These are phyloP conservation scores for Wickerhamomyces queroliae DNA, from an alignment of 805 yeast genomes.

Conservation along the genomic window DNA sequence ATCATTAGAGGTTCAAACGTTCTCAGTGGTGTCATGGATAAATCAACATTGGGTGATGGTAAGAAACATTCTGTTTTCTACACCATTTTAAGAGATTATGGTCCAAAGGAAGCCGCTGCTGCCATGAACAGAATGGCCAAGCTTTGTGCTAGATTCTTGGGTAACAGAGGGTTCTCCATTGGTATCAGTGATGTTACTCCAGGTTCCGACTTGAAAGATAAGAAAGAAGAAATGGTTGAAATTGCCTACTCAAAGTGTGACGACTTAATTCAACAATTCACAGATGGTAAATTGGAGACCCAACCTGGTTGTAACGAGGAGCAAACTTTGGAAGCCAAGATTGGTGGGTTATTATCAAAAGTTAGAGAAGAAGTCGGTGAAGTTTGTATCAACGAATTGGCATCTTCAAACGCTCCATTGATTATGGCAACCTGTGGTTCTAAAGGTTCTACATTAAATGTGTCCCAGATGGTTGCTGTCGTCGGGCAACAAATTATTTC, in stretches of 20 bases:
- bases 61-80: constrained; percentile 95
- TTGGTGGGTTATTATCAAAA: constrained; percentile 91
- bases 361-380: constrained; percentile 99
- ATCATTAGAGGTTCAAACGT: constrained; percentile 85
- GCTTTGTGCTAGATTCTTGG: constrained; percentile 90
- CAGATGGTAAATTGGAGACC: constrained; percentile 86
- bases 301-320: constrained; percentile 99
- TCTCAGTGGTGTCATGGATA: constrained; percentile 94
- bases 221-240: constrained; percentile 86
- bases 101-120: constrained; percentile 91
- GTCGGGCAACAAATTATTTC: constrained; percentile 99
- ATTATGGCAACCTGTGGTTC: constrained; percentile 99
- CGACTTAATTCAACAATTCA: constrained; percentile 72
- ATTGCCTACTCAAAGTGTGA: constrained; percentile 88
- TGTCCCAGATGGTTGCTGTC: constrained; percentile 99
- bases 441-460: constrained; percentile 95
- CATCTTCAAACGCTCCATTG: constrained; percentile 87
- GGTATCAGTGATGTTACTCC: constrained; percentile 98
- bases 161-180: constrained; percentile 93
- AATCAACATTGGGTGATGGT: constrained; percentile 94
- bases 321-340: constrained; percentile 95
- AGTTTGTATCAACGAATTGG: constrained; percentile 89
- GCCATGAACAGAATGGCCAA: constrained; percentile 99
- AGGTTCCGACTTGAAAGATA: constrained; percentile 63
- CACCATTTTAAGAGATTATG: constrained; percentile 90